Conservation (phyloP, 768 basidiomycete species). For the Suillus lakei region DNA sequence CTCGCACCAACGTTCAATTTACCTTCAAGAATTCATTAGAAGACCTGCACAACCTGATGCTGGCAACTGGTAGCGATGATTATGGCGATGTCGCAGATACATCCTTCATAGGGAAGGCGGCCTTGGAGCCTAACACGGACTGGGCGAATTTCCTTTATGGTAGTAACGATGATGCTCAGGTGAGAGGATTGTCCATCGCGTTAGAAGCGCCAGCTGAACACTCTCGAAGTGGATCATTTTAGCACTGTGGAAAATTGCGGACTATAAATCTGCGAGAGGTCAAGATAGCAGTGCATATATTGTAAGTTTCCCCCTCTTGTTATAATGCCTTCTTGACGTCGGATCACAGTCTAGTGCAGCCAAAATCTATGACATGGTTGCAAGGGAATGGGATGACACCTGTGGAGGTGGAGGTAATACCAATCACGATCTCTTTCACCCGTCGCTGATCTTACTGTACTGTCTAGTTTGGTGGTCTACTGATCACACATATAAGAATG, state of each 20-base stretch:
- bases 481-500: slow-evolving; percentile 61
- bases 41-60: slow-evolving; percentile 63
- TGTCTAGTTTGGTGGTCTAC: slow-evolving; percentile 59
- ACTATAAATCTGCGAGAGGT: slow-evolving; percentile 52
- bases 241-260: slow-evolving; percentile 61
- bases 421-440: not conserved
- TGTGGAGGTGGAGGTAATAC: slow-evolving; percentile 55
- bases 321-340: slow-evolving; percentile 30
- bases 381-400: slow-evolving; percentile 52
- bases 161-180: slow-evolving; percentile 58
- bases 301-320: slow-evolving; percentile 22
- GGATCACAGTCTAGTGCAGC: slow-evolving; percentile 48
- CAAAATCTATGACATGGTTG: slow-evolving; percentile 55
- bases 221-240: slow-evolving; percentile 55
- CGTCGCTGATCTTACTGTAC: not conserved
- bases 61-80: slow-evolving; percentile 47
- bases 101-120: slow-evolving; percentile 51
- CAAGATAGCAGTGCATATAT: slow-evolving; percentile 24
- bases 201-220: not conserved
- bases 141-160: slow-evolving; percentile 51
- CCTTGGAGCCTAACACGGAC: slow-evolving; percentile 42
- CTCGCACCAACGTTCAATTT: not conserved
- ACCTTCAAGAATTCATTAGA: slow-evolving; percentile 56
- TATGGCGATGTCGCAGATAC: slow-evolving; percentile 44
- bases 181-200: slow-evolving; percentile 23